phyloP scores from a whole-genome alignment of 306 rosid species.

The Fragaria nilgerrensis region DNA sequence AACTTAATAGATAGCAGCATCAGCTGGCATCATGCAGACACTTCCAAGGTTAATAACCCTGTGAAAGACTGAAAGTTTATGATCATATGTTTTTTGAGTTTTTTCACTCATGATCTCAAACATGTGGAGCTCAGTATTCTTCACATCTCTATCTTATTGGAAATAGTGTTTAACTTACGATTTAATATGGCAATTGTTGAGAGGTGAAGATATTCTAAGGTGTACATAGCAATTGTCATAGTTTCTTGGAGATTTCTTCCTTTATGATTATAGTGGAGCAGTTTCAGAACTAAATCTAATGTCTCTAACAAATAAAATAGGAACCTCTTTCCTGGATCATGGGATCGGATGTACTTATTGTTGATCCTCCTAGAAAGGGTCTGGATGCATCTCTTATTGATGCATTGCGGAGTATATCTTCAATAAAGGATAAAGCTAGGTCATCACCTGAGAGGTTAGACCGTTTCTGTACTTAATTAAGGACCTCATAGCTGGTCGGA shows the following conservation, averaged over 20 bases:
- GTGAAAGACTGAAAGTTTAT: not conserved
- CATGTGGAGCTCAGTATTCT: not conserved
- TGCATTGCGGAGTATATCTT: constrained; percentile 54
- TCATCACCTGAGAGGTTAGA: constrained; percentile 60
- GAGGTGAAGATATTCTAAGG: not conserved
- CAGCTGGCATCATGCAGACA: constrained; percentile 92
- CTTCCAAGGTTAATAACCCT: constrained; percentile 54
- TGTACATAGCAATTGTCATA: not conserved
- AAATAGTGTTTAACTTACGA: not conserved
- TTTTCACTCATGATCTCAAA: constrained; percentile 20
- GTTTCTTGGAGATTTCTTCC: constrained; percentile 11
- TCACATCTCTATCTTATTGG: not conserved
- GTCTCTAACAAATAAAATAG: constrained; percentile 47
- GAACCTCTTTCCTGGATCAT: constrained; percentile 82
- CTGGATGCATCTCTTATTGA: constrained; percentile 70
- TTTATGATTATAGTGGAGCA: constrained; percentile 5
- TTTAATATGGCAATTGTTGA: not conserved
- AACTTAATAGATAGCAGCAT: constrained; percentile 61
- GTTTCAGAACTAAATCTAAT: constrained; percentile 30
- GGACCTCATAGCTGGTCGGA: constrained; percentile 1
- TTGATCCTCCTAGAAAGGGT: constrained; percentile 98
- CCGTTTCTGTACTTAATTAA: constrained; percentile 20
- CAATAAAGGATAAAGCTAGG: constrained; percentile 49
- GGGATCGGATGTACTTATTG: constrained; percentile 85
- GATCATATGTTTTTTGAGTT: constrained; percentile 12